Evolutionary conservation across 2,329 filamentous ascomycete species (phyloP), one percentile per base, ranked within the genome.

Genomic region (Aotearoamyces nothofagi): DNA sequence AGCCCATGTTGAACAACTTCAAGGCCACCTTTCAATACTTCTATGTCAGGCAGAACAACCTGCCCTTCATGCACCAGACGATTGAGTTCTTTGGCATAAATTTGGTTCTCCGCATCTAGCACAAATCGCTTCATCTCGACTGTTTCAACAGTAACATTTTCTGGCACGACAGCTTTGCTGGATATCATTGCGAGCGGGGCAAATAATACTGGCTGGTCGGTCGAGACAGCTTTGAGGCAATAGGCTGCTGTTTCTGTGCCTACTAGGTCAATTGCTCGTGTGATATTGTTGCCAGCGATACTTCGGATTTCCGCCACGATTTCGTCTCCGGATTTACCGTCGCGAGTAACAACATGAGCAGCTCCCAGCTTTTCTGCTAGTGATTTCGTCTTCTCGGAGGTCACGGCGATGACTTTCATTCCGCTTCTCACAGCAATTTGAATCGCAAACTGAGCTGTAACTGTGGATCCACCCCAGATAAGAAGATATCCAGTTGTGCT

Each of bases 91-190:
- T 38, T 31, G 2, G 47, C 46, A 29, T 51, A 54, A 3, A 38
- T 32, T 13, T 37, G 36, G 14, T 41, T 45, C 3, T 29, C 35
- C 24, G 42, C 36, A 27, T 54, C 43, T 11, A 55, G 36, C 2
- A 55, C 50, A 30, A 56, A 56, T 29, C 45, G 41, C 36, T 55
- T 55, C 51, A 56, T 56, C 43, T 55, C 53, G 6, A 56, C 49
- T 3, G 47, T 53, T 30, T 50, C 42, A 9, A 52, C 43, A 4
- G 28, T 33, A 3, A 53, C 44, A 22, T 53, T 50, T 5, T 37
- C 36, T 2, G 49, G 47, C 5, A 50, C 32, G 5, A 27, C 28
- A 9, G 43, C 35, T 2, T 41, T 38, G 5, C 15, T 24, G 5
- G 42, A 39, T 39, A 54, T 49, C 44, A 54, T 50, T 1, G 53